Conservation (phyloP, 257 asterid species). For the Eustoma russellianum region DNA sequence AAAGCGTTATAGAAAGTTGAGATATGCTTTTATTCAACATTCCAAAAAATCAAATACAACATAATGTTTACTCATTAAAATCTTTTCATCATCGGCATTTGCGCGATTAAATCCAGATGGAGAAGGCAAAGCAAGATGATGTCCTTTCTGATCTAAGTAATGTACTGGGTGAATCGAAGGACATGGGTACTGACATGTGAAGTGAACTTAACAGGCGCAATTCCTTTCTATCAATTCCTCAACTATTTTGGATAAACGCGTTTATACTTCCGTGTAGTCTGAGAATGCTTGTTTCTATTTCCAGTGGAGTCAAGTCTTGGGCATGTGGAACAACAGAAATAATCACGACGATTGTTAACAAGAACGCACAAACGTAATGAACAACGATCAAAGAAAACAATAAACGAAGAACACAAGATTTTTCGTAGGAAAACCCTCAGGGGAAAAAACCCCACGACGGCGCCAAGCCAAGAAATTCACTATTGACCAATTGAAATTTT, state of each 20-base stretch:
- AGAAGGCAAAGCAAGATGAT: constrained; percentile 86
- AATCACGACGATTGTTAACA: too few relatives aligned
- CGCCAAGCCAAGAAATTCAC: too few relatives aligned
- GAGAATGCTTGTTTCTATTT: too few relatives aligned
- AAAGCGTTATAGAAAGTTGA: constrained; percentile 71
- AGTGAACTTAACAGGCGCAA: constrained; percentile 56
- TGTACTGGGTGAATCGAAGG: constrained; percentile 74
- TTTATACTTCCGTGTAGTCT: too few relatives aligned
- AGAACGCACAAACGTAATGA: too few relatives aligned
- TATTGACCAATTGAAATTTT: too few relatives aligned
- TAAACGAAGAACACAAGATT: too few relatives aligned
- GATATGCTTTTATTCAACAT: constrained; percentile 22
- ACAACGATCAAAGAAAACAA: too few relatives aligned
- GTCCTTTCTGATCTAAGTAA: constrained; percentile 59
- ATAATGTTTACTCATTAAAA: not conserved
- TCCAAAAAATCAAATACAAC: not conserved
- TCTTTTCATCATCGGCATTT: not conserved
- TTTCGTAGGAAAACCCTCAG: too few relatives aligned
- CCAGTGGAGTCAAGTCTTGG: too few relatives aligned
- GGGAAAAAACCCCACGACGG: too few relatives aligned
- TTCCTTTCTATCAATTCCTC: not conserved
- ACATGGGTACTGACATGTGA: constrained; percentile 88
- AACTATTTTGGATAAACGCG: not conserved
- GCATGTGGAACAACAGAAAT: too few relatives aligned
- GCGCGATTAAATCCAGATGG: constrained; percentile 31